These are phyloP conservation scores for Aspergillus jensenii DNA, from an alignment of 2,329 filamentous ascomycete species.

Conservation along the genomic window DNA sequence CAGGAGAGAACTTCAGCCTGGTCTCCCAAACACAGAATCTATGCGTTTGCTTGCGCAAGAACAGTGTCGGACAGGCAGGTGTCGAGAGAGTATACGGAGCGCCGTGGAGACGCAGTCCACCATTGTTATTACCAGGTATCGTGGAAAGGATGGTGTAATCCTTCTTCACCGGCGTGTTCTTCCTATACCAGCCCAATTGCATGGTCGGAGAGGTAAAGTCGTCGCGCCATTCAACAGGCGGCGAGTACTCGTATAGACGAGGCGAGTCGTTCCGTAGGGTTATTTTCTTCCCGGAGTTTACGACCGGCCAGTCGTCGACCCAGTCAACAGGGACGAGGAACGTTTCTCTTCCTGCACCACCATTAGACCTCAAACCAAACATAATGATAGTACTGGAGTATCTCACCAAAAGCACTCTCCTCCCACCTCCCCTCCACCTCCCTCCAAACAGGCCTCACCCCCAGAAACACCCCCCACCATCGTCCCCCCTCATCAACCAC, in stretches of 20 bases:
- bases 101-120: constrained; percentile 51
- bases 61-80: constrained; percentile 53
- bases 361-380: neutral
- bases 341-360: constrained; percentile 46
- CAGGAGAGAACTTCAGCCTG: constrained; percentile 49
- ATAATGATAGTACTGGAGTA: neutral
- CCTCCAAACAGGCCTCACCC: constrained; percentile 41
- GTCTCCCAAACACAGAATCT: constrained; percentile 46
- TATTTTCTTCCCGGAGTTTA: constrained; percentile 50
- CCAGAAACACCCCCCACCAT: constrained; percentile 53
- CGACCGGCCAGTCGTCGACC: constrained; percentile 53
- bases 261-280: constrained; percentile 29
- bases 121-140: constrained; percentile 26
- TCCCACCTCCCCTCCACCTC: constrained; percentile 29
- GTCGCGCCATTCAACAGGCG: constrained; percentile 32
- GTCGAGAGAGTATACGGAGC: constrained; percentile 53
- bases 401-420: constrained; percentile 45
- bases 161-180: constrained; percentile 49
- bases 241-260: constrained; percentile 20
- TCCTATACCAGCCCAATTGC: constrained; percentile 38
- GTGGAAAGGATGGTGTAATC: constrained; percentile 49
- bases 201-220: constrained; percentile 30
- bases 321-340: constrained; percentile 53
- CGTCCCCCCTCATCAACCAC: constrained; percentile 46
- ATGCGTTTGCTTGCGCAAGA: constrained; percentile 55